These are phyloP conservation scores for Allium fistulosum DNA, from an alignment of 106 monocot species.

Conservation along the genomic window DNA sequence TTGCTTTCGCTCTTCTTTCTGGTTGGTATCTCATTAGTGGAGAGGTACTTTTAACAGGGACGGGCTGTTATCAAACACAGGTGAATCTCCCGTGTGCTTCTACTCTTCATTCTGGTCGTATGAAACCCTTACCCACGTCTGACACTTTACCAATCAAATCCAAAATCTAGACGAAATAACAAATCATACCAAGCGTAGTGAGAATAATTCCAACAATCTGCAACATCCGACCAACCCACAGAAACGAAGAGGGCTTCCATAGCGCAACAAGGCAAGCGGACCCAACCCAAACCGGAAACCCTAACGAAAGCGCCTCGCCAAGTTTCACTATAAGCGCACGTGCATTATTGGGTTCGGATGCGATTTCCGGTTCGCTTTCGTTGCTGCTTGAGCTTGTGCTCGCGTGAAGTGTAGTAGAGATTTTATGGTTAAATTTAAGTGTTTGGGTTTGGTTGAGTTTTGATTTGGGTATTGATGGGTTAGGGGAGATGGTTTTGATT, in stretches of 20 bases:
- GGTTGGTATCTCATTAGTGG: no score
- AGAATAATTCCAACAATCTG: conserved; percentile 82
- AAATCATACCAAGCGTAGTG: conserved; percentile 69
- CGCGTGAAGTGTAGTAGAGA: not conserved
- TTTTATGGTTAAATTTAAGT: not conserved
- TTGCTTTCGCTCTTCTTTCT: no score
- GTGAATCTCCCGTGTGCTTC: no score
- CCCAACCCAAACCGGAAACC: conserved; percentile 77
- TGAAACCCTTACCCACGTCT: no score
- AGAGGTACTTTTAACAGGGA: no score
- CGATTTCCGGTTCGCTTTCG: not conserved
- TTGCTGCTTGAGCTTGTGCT: not conserved
- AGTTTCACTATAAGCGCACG: conserved; percentile 24
- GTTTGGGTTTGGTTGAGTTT: not conserved
- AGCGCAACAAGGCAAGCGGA: conserved; percentile 56
- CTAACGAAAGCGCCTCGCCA: conserved; percentile 66
- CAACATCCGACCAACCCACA: conserved; percentile 40
- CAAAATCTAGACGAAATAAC: no score
- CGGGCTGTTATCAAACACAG: no score
- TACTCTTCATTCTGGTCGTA: no score
- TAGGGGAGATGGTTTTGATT: not conserved
- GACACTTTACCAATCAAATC: no score
- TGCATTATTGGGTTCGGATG: not conserved
- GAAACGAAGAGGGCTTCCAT: conserved; percentile 44
- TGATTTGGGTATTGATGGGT: not conserved